Conservation (phyloP, 495 filamentous ascomycete species). For the Letharia lupina region DNA sequence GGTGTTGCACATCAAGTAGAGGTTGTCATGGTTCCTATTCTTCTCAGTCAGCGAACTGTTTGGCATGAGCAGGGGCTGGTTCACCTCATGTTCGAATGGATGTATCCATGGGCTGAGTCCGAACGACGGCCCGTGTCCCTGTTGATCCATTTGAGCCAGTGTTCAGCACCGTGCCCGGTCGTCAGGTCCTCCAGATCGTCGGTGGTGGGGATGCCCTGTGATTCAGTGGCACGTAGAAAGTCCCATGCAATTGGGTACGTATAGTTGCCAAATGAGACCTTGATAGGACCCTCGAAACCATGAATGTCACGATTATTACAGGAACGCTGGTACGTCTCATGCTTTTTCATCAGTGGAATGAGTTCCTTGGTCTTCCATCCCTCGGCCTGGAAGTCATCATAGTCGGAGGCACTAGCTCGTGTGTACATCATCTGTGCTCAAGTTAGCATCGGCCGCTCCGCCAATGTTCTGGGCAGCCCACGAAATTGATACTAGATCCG, state of each 20-base stretch:
- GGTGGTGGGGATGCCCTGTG: constrained; percentile 63
- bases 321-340: constrained; percentile 74
- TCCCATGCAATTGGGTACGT: constrained; percentile 66
- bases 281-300: constrained; percentile 74
- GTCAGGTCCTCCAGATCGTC: constrained; percentile 63
- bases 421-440: constrained; percentile 62
- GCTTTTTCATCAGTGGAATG: constrained; percentile 72
- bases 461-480: constrained; percentile 24
- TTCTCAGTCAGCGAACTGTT: not conserved
- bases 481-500: constrained; percentile 75
- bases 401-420: constrained; percentile 70
- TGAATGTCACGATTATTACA: constrained; percentile 69
- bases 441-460: not conserved
- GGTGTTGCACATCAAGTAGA: constrained; percentile 70
- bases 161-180: constrained; percentile 41
- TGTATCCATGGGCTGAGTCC: constrained; percentile 69
- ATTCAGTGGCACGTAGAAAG: constrained; percentile 70
- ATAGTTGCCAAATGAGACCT: constrained; percentile 76
- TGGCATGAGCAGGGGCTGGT: not conserved
- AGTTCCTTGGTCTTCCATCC: constrained; percentile 76
- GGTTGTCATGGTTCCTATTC: constrained; percentile 48
- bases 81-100: constrained; percentile 54
- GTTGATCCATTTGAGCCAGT: constrained; percentile 61
- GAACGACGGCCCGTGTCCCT: constrained; percentile 36
- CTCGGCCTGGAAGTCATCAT: constrained; percentile 75